Evolutionary conservation across 2,329 filamentous ascomycete genomes (phyloP), one percentile per base, ranked within the genome.

Genomic region (Penicillium sp.): DNA sequence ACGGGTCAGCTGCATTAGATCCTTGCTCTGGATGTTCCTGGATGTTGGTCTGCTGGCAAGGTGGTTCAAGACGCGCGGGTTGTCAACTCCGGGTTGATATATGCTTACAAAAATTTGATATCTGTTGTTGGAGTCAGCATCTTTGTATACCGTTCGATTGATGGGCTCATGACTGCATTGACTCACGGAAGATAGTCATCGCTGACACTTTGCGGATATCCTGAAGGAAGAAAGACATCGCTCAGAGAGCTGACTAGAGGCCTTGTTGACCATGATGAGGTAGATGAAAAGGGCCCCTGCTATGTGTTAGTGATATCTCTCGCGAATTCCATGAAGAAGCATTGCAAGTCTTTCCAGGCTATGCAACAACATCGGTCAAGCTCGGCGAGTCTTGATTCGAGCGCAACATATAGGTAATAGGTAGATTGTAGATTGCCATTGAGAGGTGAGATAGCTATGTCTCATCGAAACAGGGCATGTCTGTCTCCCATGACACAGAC

Each of bases 201-300:
- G 1, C 87, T 92, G 27, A 96, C 91, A 41, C 86, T 93, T 58
- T 90, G 81, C 0, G 90, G 91, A 68, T 86, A 96, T n/a, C 90
- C 90, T 1, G 87, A 84, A 0, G 91, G 91, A 1, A 95, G 77
- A 65, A 95, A 95, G 25, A 91, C 80, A 58, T 89, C 84, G 35
- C 90, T 66, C 2, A 81, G 54, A 56, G 67, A 58, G 70, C 70
- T 57, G 64, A 62, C 16, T 22, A 69, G 53, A 13, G 63, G 56
- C 28, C 54, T 55, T 6, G 54, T 29, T 28, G 61, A 65, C 61
- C 63, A 65, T 53, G 56, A 45, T 28, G 52, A 53, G 1, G 51
- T 49, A 11, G 54, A 46, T 14, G 50, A 13, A 11, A 58, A 55
- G 27, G 59, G 46, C 27, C 52, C 42, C 57, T 56, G 49, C 52